phyloP scores from a whole-genome alignment of 2,329 filamentous ascomycete species.

The Exophiala sp. region DNA sequence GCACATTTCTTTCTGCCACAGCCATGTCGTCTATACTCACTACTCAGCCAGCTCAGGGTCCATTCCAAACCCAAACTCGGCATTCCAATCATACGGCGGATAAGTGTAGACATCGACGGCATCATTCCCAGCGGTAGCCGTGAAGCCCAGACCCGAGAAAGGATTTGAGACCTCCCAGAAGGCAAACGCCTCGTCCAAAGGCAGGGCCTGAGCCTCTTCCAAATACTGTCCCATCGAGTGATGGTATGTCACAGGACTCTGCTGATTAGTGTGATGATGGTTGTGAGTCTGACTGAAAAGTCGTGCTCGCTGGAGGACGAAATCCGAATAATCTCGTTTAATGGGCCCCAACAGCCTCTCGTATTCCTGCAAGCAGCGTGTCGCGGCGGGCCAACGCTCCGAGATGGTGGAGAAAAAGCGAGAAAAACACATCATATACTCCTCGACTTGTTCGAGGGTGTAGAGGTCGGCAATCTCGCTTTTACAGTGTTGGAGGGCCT shows the following conservation, averaged over 20 bases:
- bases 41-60: not conserved
- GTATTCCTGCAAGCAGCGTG: conserved; percentile 9
- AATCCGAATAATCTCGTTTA: conserved; percentile 6
- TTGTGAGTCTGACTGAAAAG: no score
- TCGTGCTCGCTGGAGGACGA: not conserved
- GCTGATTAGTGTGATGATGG: no score
- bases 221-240: not conserved
- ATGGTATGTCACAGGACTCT: not conserved
- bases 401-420: conserved; percentile 13
- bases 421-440: conserved; percentile 4
- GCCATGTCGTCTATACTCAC: not conserved
- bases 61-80: conserved; percentile 8
- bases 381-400: conserved; percentile 10
- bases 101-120: conserved; percentile 1
- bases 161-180: conserved; percentile 5
- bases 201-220: not conserved
- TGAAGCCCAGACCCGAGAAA: not conserved
- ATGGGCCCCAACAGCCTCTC: conserved; percentile 7
- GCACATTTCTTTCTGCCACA: not conserved
- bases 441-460: conserved; percentile 6
- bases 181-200: not conserved
- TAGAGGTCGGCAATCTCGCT: conserved; percentile 4
- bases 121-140: not conserved
- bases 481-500: conserved; percentile 6
- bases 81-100: conserved; percentile 8